Percentiles rank a stretch among this genome's conserved stretches.
Conservation (phyloP, 2,329 filamentous ascomycete genomes). For the Phialophora macrospora region DNA sequence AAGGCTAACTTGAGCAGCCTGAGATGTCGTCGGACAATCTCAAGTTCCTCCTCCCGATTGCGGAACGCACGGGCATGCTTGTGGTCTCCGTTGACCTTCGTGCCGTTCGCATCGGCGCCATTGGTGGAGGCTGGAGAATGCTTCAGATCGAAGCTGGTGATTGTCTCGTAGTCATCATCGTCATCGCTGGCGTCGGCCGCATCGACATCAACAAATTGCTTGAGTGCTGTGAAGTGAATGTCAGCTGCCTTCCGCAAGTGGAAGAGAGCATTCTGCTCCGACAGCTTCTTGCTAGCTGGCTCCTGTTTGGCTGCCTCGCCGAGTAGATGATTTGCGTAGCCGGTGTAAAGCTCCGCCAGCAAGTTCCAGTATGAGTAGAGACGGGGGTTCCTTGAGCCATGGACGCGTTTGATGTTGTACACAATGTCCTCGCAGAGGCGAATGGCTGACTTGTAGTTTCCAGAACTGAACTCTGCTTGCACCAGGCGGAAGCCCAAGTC, state of each 20-base stretch:
- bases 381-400: conserved; percentile 45
- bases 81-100: conserved; percentile 28
- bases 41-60: conserved; percentile 40
- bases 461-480: conserved; percentile 57
- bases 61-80: conserved; percentile 33
- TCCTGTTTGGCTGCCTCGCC: conserved; percentile 16
- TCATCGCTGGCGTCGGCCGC: conserved; percentile 12
- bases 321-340: conserved; percentile 12
- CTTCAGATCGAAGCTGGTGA: conserved; percentile 6
- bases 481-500: conserved; percentile 60
- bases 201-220: conserved; percentile 13
- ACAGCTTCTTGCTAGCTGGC: conserved; percentile 17
- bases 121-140: conserved; percentile 11
- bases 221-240: conserved; percentile 40
- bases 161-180: conserved; percentile 26
- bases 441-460: conserved; percentile 51
- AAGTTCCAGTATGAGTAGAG: conserved; percentile 18
- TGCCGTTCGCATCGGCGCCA: not conserved
- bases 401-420: conserved; percentile 61
- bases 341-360: conserved; percentile 47
- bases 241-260: conserved; percentile 46
- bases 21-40: conserved; percentile 47
- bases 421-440: conserved; percentile 60
- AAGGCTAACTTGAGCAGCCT: conserved; percentile 48
- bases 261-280: conserved; percentile 27